These are phyloP conservation scores for Lentinula lateritia DNA, from an alignment of 768 basidiomycete genomes.

Conservation along the genomic window DNA sequence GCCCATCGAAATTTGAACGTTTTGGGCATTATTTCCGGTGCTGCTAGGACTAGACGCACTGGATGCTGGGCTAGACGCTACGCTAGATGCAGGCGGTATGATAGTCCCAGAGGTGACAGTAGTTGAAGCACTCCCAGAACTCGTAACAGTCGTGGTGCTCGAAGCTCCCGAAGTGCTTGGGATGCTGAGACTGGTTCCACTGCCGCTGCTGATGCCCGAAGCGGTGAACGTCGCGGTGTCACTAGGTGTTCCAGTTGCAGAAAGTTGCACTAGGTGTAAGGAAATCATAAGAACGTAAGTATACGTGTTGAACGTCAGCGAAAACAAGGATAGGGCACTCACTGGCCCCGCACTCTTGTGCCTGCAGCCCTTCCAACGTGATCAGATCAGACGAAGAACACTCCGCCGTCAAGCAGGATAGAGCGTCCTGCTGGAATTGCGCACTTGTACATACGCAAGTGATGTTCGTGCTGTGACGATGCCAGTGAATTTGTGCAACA, in stretches of 20 bases:
- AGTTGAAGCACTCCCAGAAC: neutral
- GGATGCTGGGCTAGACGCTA: slow-evolving; percentile 6
- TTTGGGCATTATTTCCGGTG: slow-evolving; percentile 11
- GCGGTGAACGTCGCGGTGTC: neutral
- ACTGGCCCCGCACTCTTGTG: neutral
- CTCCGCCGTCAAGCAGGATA: neutral
- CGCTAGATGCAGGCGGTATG: slow-evolving; percentile 12
- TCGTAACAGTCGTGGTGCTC: neutral
- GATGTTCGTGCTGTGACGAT: neutral
- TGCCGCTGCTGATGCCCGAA: neutral
- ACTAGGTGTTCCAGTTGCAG: neutral
- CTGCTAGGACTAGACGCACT: slow-evolving; percentile 8
- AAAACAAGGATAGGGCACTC: neutral
- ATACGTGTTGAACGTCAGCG: neutral
- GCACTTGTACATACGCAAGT: slow-evolving; percentile 3
- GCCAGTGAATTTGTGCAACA: neutral
- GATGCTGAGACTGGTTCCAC: neutral
- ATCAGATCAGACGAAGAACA: neutral
- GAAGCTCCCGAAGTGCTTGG: neutral
- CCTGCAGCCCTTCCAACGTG: neutral
- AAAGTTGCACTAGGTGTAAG: neutral
- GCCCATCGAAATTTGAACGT: neutral
- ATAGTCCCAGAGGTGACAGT: neutral
- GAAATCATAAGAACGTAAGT: neutral
- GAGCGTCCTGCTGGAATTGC: slow-evolving; percentile 1